phyloP scores from a whole-genome alignment of 2,329 filamentous ascomycete genomes.

The Fusarium armeniacum region DNA sequence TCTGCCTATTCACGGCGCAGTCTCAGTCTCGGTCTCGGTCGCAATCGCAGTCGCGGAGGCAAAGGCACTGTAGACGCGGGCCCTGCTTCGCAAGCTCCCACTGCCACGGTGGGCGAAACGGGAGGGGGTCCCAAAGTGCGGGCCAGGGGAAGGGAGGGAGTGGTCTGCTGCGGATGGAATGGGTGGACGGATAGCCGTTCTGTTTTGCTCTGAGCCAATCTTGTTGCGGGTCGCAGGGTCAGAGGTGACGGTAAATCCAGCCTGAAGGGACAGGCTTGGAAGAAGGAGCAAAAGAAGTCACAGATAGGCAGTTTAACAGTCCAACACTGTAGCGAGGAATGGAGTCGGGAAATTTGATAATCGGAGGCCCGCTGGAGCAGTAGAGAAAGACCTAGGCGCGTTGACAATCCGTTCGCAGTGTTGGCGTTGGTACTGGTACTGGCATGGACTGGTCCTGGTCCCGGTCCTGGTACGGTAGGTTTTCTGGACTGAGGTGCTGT shows the following conservation, averaged over 20 bases:
- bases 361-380: slow-evolving; percentile 36
- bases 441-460: too few relatives aligned
- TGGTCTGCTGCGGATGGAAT: slow-evolving; percentile 13
- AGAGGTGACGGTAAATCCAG: slow-evolving; percentile 27
- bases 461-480: background rate
- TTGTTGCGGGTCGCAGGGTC: slow-evolving; percentile 32
- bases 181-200: background rate
- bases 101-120: slow-evolving; percentile 43
- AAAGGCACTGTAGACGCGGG: slow-evolving; percentile 34
- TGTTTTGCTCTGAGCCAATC: slow-evolving; percentile 20
- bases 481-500: slow-evolving; percentile 1
- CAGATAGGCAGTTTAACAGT: background rate
- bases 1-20: slow-evolving; percentile 48
- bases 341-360: slow-evolving; percentile 36
- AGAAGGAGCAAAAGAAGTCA: slow-evolving; percentile 14
- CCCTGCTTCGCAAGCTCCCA: slow-evolving; percentile 45
- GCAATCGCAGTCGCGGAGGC: slow-evolving; percentile 21
- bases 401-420: slow-evolving; percentile 21
- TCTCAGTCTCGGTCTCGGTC: slow-evolving; percentile 44
- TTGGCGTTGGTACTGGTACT: slow-evolving; percentile 6
- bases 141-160: slow-evolving; percentile 35
- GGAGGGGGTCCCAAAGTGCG: slow-evolving; percentile 40
- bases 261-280: slow-evolving; percentile 13
- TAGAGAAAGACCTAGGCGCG: slow-evolving; percentile 29
- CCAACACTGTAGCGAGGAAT: slow-evolving; percentile 9